Evolutionary conservation across 2,329 filamentous ascomycete genomes (phyloP).

Genomic region (Aspergillus puulaauensis): DNA sequence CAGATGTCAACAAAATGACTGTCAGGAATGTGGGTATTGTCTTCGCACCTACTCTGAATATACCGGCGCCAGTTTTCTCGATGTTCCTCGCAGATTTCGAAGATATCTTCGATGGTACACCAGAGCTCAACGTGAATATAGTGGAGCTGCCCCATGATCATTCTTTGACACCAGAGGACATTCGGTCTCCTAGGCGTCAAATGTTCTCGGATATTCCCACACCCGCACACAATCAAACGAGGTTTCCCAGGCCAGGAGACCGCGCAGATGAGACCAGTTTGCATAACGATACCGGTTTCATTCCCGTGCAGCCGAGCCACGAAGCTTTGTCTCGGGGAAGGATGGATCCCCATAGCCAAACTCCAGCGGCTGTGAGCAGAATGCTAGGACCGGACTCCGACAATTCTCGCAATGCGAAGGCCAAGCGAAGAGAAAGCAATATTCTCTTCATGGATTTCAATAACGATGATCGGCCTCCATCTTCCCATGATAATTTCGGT

Average conservation of each 20-base stretch:
- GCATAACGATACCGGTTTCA: conserved; percentile 52
- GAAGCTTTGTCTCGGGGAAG: conserved; percentile 35
- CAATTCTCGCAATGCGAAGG: conserved; percentile 39
- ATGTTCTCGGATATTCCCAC: conserved; percentile 68
- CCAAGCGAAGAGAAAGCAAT: conserved; percentile 50
- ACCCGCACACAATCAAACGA: conserved; percentile 60
- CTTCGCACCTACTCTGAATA: conserved; percentile 95
- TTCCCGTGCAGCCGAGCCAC: conserved; percentile 52
- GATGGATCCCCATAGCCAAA: conserved; percentile 28
- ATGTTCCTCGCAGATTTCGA: conserved; percentile 90
- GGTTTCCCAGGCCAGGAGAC: conserved; percentile 42
- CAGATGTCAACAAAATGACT: conserved; percentile 95
- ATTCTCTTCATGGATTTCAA: conserved; percentile 46
- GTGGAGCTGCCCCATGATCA: conserved; percentile 45
- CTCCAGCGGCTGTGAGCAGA: conserved; percentile 35
- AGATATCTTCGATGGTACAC: conserved; percentile 74
- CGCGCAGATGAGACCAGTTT: conserved; percentile 22
- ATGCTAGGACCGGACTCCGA: conserved; percentile 41
- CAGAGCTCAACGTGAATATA: conserved; percentile 43
- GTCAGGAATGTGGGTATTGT: conserved; percentile 97
- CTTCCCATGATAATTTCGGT: conserved; percentile 25
- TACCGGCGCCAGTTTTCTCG: conserved; percentile 90
- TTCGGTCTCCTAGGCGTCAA: conserved; percentile 64
- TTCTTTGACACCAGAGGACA: conserved; percentile 53
- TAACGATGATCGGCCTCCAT: conserved; percentile 27